Percentiles rank a stretch among this genome's conserved stretches.
Evolutionary conservation across 805 yeast species (phyloP).

Genomic region (Ogataea salicorniae): DNA sequence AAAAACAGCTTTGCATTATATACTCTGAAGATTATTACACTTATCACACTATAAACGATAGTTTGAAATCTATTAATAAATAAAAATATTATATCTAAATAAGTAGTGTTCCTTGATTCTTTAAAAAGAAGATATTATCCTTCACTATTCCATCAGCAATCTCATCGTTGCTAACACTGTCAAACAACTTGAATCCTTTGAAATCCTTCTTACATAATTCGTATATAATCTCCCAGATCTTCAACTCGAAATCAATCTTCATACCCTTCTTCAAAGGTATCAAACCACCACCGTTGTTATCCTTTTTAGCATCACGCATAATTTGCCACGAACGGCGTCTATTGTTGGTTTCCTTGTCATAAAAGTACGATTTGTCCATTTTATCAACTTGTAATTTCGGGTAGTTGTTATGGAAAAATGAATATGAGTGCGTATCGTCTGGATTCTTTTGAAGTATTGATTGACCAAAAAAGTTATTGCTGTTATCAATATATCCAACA

Average conservation of each 20-base stretch:
- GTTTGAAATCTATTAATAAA: not conserved
- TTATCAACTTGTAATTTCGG: slow-evolving; percentile 26
- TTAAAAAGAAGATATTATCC: slow-evolving; percentile 14
- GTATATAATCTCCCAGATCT: slow-evolving; percentile 22
- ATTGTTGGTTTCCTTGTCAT: slow-evolving; percentile 12
- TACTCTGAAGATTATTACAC: not conserved
- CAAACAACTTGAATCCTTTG: slow-evolving; percentile 23
- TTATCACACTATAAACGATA: not conserved
- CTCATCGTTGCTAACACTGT: slow-evolving; percentile 22
- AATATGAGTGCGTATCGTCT: slow-evolving; percentile 15
- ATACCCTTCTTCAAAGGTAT: slow-evolving; percentile 13
- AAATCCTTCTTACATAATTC: slow-evolving; percentile 22
- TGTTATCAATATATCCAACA: slow-evolving; percentile 25
- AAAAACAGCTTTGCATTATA: no score
- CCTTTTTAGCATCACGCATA: slow-evolving; percentile 28
- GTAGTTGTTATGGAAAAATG: slow-evolving; percentile 29
- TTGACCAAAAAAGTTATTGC: slow-evolving; percentile 25
- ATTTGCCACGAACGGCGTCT: slow-evolving; percentile 24
- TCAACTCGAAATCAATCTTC: slow-evolving; percentile 24
- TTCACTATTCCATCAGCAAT: slow-evolving; percentile 17
- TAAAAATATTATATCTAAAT: slow-evolving; percentile 1
- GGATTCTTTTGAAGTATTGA: slow-evolving; percentile 30
- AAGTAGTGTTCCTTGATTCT: slow-evolving; percentile 12
- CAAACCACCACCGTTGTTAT: slow-evolving; percentile 19
- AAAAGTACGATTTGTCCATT: slow-evolving; percentile 15